These are phyloP conservation scores for Malassezia caprae DNA, from an alignment of 1,284 basidiomycete species.

Conservation along the genomic window DNA sequence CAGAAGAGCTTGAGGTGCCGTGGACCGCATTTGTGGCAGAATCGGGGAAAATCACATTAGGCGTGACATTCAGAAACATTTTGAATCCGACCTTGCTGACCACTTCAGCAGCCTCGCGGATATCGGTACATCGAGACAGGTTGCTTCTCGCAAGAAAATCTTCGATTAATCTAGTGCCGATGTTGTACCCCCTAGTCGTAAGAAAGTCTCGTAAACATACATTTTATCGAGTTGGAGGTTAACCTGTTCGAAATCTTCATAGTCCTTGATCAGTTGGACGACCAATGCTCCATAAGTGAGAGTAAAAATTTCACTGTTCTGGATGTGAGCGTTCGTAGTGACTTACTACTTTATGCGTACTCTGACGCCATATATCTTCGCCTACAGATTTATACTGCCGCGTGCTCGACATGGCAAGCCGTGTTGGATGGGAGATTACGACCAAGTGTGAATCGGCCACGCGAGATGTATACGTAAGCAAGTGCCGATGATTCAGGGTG, in stretches of 20 bases:
- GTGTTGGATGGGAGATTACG: neutral
- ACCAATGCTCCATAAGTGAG: conserved; percentile 95
- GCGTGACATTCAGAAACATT: conserved; percentile 87
- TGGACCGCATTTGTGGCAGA: neutral
- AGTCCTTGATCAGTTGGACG: conserved; percentile 96
- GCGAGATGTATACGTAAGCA: neutral
- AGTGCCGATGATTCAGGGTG: neutral
- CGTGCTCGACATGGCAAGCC: conserved; percentile 16
- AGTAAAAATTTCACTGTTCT: conserved; percentile 89
- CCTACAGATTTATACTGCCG: conserved; percentile 43
- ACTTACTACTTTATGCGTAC: conserved; percentile 46
- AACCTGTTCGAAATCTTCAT: conserved; percentile 85
- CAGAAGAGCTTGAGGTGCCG: neutral
- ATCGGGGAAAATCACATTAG: conserved; percentile 61
- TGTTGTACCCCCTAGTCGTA: conserved; percentile 81
- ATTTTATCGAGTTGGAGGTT: conserved; percentile 60
- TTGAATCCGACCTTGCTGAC: conserved; percentile 72
- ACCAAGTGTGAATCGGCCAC: neutral
- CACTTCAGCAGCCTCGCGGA: conserved; percentile 66
- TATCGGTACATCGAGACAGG: conserved; percentile 64
- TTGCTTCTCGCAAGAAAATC: conserved; percentile 84
- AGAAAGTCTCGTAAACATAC: conserved; percentile 42
- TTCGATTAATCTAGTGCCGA: conserved; percentile 89
- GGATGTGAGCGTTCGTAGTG: neutral
- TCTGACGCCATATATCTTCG: conserved; percentile 46